Conservation (phyloP, 1,284 basidiomycete genomes). For the Rhodotorula sp. region DNA sequence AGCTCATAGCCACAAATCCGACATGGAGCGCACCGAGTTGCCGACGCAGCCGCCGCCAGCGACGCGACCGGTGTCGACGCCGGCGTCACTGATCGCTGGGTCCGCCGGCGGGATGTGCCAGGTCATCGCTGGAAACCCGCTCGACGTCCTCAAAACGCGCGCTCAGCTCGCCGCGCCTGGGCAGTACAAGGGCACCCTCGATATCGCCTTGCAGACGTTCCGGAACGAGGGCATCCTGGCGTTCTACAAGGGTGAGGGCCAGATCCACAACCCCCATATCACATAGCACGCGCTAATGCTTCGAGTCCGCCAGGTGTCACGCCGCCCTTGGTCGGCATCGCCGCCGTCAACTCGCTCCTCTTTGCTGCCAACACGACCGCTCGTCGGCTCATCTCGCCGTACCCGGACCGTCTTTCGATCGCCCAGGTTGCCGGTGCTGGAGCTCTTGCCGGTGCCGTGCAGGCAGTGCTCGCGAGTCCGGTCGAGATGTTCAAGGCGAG, state of each 20-base stretch:
- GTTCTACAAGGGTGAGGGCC: slow-evolving; percentile 74
- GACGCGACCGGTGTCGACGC: slow-evolving; percentile 13
- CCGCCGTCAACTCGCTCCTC: slow-evolving; percentile 91
- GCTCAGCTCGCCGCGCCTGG: slow-evolving; percentile 54
- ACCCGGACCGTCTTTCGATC: slow-evolving; percentile 63
- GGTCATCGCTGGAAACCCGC: slow-evolving; percentile 58
- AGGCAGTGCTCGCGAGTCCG: slow-evolving; percentile 65
- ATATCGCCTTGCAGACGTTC: slow-evolving; percentile 76
- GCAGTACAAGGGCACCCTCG: slow-evolving; percentile 83
- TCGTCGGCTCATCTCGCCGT: slow-evolving; percentile 81
- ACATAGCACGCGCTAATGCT: background rate
- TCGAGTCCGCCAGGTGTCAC: slow-evolving; percentile 66
- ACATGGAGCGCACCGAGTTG: slow-evolving; percentile 16
- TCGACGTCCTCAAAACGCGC: slow-evolving; percentile 73
- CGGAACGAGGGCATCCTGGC: slow-evolving; percentile 85
- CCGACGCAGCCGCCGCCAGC: slow-evolving; percentile 7
- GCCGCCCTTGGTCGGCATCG: slow-evolving; percentile 88
- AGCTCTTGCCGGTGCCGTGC: slow-evolving; percentile 83
- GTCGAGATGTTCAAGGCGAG: slow-evolving; percentile 56
- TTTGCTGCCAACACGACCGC: slow-evolving; percentile 86
- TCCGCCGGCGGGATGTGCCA: slow-evolving; percentile 62
- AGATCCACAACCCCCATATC: background rate
- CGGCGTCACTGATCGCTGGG: slow-evolving; percentile 61
- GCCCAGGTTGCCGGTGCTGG: slow-evolving; percentile 80
- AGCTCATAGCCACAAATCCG: background rate